phyloP scores from a whole-genome alignment of 345 rosid genomes.

The Lepidium didymum region DNA sequence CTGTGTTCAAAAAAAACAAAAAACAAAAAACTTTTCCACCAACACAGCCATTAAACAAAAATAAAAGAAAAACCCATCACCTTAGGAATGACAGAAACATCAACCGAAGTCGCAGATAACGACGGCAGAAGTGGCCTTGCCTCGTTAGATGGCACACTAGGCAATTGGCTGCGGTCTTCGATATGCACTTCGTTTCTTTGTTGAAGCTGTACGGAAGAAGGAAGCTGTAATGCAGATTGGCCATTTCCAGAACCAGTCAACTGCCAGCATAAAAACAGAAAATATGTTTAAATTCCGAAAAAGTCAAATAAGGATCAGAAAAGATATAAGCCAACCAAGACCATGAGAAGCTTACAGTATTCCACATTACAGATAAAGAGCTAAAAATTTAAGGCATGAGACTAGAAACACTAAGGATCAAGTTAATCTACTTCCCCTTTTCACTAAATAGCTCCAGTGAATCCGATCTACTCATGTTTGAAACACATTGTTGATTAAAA shows the following conservation, averaged over 20 bases:
- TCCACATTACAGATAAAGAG: neutral
- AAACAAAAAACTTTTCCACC: neutral
- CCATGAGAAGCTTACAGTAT: neutral
- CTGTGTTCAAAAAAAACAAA: too few relatives aligned
- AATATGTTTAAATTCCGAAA: neutral
- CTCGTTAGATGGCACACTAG: slow-evolving; percentile 12
- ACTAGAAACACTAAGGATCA: neutral
- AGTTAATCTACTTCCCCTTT: neutral
- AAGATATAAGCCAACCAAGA: neutral
- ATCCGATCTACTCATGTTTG: neutral
- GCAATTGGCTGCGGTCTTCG: slow-evolving; percentile 53
- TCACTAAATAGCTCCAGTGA: neutral
- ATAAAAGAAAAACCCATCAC: slow-evolving; percentile 25
- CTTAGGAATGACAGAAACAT: slow-evolving; percentile 52
- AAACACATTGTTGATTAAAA: neutral
- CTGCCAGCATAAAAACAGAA: slow-evolving; percentile 34
- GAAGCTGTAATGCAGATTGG: slow-evolving; percentile 42
- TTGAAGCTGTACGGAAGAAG: slow-evolving; percentile 48
- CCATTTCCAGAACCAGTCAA: slow-evolving; percentile 32
- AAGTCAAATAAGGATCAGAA: neutral
- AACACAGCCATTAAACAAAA: neutral
- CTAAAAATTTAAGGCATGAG: neutral
- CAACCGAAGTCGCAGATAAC: slow-evolving; percentile 34
- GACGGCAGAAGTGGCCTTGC: slow-evolving; percentile 41
- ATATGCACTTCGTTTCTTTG: slow-evolving; percentile 47